Base-by-base conservation (phyloP, 176 grass and related monocot genomes). In the Poa annua region DNA sequence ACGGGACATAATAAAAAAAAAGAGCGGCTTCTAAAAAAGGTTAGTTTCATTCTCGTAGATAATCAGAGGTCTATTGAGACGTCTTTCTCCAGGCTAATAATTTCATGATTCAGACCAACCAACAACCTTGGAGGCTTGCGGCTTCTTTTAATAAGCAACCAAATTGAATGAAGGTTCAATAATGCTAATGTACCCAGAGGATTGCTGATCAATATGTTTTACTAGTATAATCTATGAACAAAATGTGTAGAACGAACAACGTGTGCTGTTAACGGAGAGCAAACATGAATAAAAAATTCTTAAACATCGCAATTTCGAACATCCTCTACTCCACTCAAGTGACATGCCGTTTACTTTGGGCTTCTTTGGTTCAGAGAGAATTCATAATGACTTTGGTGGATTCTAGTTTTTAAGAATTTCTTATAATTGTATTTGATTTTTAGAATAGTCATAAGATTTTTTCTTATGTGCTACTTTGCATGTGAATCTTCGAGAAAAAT, bases 41-140 rank as follows among this genome's bases (percentile, higher is more conserved):
- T 22, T 75, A 3, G 34, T 75, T 49, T 20, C 19, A 20, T 15
- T 66, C 44, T 45, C 44, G 44, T 45, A 11, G 44, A 10, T 45
- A 11, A 45, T 8, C 41, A 45, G 33, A 44, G 11, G 32, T 56
- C 65, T 13, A 42, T 55, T 11, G 51, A 59, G n/a, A 57, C 1
- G 13, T 57, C 53, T 11, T 42, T 77, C 35, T 77, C 55, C 35
- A 26, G 17, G 16, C 50, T 24, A 81, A 71, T 71, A 71, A 81
- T 71, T 71, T 2, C 55, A 13, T 1, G 34, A 59, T 41, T 19
- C 56, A 49, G 65, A 4, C 51, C 50, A 71, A 26, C 80, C 9
- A 71, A 81, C 66, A 35, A 71, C 53, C 14, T 57, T 11, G 66
- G 69, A 47, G 21, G 42, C 69, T 48, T 16, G 42, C 42, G 45